These are phyloP conservation scores for Eutrema salsugineum DNA, from an alignment of 441 rosid species.

Conservation along the genomic window DNA sequence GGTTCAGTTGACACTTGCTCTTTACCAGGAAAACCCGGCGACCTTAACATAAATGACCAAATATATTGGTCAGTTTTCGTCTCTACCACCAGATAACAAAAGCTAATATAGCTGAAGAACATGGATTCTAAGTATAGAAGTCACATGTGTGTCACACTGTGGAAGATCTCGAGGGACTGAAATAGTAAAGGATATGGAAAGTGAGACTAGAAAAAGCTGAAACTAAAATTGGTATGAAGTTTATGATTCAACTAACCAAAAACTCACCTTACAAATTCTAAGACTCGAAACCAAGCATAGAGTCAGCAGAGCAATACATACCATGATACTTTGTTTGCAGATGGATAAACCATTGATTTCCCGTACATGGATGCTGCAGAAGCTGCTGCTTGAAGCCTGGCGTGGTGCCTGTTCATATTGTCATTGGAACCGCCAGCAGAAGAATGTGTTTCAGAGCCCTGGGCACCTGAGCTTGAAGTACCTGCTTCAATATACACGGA, in stretches of 20 bases:
- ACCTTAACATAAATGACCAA: slow-evolving; percentile 3
- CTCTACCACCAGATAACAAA: not conserved
- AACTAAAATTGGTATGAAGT: not conserved
- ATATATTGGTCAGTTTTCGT: not conserved
- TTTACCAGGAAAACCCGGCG: not conserved
- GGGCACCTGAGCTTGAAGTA: slow-evolving; percentile 41
- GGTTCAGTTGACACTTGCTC: slow-evolving; percentile 16
- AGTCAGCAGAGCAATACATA: slow-evolving; percentile 34
- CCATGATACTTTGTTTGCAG: slow-evolving; percentile 66
- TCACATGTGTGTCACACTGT: not conserved
- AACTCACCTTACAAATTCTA: not conserved
- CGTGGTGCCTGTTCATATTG: slow-evolving; percentile 59
- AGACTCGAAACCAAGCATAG: not conserved
- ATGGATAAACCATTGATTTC: slow-evolving; percentile 86
- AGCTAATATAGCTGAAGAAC: not conserved
- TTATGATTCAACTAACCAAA: not conserved
- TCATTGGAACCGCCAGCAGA: slow-evolving; percentile 30
- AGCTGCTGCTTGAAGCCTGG: slow-evolving; percentile 87
- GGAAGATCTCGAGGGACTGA: not conserved
- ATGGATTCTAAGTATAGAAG: not conserved
- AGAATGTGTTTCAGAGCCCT: slow-evolving; percentile 36
- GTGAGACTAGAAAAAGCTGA: not conserved
- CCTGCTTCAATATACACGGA: slow-evolving; percentile 22
- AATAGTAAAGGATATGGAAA: not conserved
- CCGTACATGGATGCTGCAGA: slow-evolving; percentile 85